phyloP scores from a whole-genome alignment of 2,329 filamentous ascomycete species.

The Madurella mycetomatis region DNA sequence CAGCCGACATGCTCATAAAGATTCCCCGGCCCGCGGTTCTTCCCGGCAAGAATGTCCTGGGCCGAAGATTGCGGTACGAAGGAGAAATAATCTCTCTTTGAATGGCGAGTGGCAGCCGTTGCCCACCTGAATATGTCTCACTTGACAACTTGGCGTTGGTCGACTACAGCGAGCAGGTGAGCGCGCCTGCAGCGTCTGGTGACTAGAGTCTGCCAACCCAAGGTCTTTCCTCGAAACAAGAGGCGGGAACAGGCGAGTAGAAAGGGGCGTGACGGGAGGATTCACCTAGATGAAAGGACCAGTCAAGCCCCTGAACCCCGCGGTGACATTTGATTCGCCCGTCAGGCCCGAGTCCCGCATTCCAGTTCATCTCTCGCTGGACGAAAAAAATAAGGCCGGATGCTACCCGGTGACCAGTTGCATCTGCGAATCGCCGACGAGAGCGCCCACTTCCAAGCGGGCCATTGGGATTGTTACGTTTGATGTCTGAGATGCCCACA shows the following conservation, averaged over 20 bases:
- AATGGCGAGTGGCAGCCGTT: not conserved
- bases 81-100: not conserved
- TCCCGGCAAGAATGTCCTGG: not conserved
- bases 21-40: not conserved
- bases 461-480: constrained; percentile 1
- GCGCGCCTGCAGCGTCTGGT: not conserved
- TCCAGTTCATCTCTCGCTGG: not conserved
- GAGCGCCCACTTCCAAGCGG: not conserved
- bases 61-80: not conserved
- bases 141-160: not conserved
- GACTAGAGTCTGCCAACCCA: not conserved
- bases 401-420: constrained; percentile 20
- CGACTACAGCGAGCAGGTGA: not conserved
- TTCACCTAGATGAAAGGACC: constrained; percentile 19
- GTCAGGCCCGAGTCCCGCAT: constrained; percentile 6
- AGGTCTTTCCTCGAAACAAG: not conserved
- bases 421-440: not conserved
- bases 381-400: constrained; percentile 22
- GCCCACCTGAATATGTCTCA: constrained; percentile 7
- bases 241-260: constrained; percentile 11
- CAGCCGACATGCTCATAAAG: not conserved
- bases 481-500: not conserved
- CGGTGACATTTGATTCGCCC: constrained; percentile 19
- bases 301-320: constrained; percentile 6
- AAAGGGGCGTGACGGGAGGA: not conserved